Conservation (phyloP, 2,329 filamentous ascomycete species). For the Aphanoascus verrucosus region DNA sequence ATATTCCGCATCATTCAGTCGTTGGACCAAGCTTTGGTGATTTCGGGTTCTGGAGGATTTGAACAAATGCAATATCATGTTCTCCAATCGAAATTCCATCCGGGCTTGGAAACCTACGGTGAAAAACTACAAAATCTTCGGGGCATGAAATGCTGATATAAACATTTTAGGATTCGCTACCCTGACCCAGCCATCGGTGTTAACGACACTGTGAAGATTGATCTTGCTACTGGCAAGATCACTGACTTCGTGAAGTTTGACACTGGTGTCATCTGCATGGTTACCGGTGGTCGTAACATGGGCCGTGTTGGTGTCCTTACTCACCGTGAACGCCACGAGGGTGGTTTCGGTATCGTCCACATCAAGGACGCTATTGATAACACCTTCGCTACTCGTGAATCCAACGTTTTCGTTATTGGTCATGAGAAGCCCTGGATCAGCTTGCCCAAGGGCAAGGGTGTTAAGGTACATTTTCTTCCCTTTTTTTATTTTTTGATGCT, state of each 20-base stretch:
- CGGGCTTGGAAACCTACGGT: conserved; percentile 1
- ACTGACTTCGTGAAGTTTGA: conserved; percentile 97
- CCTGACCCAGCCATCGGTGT: conserved; percentile 97
- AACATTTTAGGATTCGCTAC: conserved; percentile 80
- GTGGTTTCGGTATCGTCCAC: conserved; percentile 99
- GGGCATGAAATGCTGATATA: conserved; percentile 29
- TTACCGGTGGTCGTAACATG: conserved; percentile 99
- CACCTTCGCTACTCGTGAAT: conserved; percentile 97
- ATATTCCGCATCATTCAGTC: conserved; percentile 93
- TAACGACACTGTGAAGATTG: conserved; percentile 99
- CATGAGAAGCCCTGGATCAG: conserved; percentile 98
- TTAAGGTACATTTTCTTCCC: conserved; percentile 52
- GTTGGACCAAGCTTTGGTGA: conserved; percentile 99
- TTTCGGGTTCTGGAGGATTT: conserved; percentile 20
- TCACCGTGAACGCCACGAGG: conserved; percentile 99
- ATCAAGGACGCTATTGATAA: conserved; percentile 99
- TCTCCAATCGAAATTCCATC: conserved; percentile 21
- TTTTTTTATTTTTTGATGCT: neutral
- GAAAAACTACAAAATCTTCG: conserved; percentile 5
- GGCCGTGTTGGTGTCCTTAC: conserved; percentile 99
- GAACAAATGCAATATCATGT: conserved; percentile 14
- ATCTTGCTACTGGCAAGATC: conserved; percentile 95
- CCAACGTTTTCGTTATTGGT: conserved; percentile 99
- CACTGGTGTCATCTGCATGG: conserved; percentile 95
- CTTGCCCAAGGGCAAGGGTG: conserved; percentile 99